Evolutionary conservation across 2,329 filamentous ascomycete species (phyloP), one percentile per base, ranked within the genome.

Genomic region (Colletotrichum navitas): DNA sequence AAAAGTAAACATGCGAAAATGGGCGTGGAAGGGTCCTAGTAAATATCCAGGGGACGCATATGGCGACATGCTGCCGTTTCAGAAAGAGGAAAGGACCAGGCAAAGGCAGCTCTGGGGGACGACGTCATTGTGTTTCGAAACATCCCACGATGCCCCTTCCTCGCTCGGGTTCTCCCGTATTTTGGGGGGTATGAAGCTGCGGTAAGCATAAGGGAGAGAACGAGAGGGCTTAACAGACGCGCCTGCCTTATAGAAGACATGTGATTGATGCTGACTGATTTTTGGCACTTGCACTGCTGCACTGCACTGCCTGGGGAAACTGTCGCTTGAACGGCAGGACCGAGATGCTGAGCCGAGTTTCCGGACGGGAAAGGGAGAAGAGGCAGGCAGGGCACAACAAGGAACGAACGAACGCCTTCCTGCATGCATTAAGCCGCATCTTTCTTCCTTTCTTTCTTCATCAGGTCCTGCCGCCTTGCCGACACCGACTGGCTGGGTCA

Each of bases 51-150:
- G 45, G 24, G 24, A 49, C 5, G 29, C 21, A 29, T 12, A 62
- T 2, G 45, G 45, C 43, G 59, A 49, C 32, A 24, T 62, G 32
- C 24, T 39, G 32, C n/a, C 32, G 59, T 71, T 71, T 68, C 59
- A 54, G 52, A 64, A 26, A 34, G 24, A 55, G 41, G 18, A n/a
- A 47, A 47, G 16, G 10, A 45, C 43, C 43, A 59, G 45, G 59
- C 54, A 49, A 41, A 55, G 26, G 36, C 12, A 24, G 39, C 36
- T 24, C 18, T 10, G 26, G 21, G 52, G 36, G 36, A 32, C 36
- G 60, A 69, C 69, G 69, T 72, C 69, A 72, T 69, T 56, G 59
- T 69, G 69, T 72, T 72, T 69, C 65, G 65, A 69, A 72, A 69
- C 65, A 72, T 69, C 65, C 65, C 65, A 72, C 69, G 69, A 69